A percentile compares a stretch with the other conserved stretches of the same genome.
Conservation (phyloP, 495 filamentous ascomycete genomes). For the Neurospora sp. region DNA sequence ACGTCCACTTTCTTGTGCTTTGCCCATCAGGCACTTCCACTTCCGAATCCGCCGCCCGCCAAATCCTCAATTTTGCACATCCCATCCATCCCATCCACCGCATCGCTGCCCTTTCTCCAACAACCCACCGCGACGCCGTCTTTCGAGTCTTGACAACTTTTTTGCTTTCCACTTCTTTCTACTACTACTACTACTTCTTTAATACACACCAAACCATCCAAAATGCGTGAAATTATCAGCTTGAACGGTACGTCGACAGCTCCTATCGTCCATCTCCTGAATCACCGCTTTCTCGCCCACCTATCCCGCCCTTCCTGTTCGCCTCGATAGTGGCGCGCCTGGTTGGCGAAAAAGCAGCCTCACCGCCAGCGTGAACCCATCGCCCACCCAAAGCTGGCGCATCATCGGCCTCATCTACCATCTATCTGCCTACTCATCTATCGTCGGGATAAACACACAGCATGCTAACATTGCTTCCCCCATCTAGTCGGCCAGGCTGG, state of each 20-base stretch:
- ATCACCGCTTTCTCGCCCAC: background rate
- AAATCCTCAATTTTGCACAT: conserved; percentile 26
- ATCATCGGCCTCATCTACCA: conserved; percentile 2
- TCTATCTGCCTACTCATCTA: background rate
- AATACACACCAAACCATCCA: conserved; percentile 26
- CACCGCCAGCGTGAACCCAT: conserved; percentile 20
- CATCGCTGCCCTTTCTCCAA: background rate
- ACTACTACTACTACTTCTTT: background rate
- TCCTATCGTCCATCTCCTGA: background rate
- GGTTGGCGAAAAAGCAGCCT: conserved; percentile 3
- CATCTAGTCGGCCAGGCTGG: conserved; percentile 92
- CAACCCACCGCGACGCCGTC: conserved; percentile 9
- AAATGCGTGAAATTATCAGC: conserved; percentile 98
- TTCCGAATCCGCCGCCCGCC: conserved; percentile 18
- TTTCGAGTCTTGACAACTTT: conserved; percentile 9
- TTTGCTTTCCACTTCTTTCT: conserved; percentile 7
- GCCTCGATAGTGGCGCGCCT: conserved; percentile 20
- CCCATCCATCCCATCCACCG: conserved; percentile 4
- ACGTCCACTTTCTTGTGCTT: background rate
- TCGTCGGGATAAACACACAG: background rate
- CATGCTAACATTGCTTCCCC: conserved; percentile 28
- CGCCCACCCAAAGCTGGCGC: background rate
- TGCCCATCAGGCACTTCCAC: background rate
- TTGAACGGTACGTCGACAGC: conserved; percentile 76
- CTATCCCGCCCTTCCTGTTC: background rate